Evolutionary conservation across 2,329 filamentous ascomycete species (phyloP).

Genomic region (Aureobasidium sp.): DNA sequence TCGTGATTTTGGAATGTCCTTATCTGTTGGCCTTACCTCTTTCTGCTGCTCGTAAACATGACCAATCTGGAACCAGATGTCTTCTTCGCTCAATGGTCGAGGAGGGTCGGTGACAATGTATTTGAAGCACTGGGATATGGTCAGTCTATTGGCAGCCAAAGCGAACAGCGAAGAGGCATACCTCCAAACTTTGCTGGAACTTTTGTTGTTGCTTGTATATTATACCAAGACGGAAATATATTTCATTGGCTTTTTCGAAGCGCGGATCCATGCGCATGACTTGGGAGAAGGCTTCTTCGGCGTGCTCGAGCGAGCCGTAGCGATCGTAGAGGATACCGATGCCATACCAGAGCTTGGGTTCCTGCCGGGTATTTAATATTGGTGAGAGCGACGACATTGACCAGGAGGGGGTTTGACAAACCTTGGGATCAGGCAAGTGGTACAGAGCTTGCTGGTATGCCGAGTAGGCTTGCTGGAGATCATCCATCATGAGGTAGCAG

Average conservation of each 20-base stretch:
- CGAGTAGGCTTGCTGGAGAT: conserved; percentile 91
- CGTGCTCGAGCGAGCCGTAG: conserved; percentile 93
- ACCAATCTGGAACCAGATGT: conserved; percentile 99
- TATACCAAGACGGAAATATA: conserved; percentile 97
- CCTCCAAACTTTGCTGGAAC: conserved; percentile 84
- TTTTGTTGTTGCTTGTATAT: conserved; percentile 99
- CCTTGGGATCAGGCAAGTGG: conserved; percentile 88
- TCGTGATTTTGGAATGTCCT: background rate
- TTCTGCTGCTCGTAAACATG: conserved; percentile 99
- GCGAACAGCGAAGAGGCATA: conserved; percentile 34
- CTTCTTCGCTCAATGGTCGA: conserved; percentile 86
- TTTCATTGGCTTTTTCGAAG: conserved; percentile 98
- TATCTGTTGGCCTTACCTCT: conserved; percentile 59
- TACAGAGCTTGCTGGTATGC: conserved; percentile 95
- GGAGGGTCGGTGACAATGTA: conserved; percentile 94
- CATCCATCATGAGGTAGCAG: conserved; percentile 98
- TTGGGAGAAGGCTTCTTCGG: conserved; percentile 95
- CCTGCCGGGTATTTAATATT: conserved; percentile 43
- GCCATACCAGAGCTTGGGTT: conserved; percentile 97
- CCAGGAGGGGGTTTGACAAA: conserved; percentile 36
- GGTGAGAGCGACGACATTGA: conserved; percentile 8
- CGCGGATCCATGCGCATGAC: conserved; percentile 98
- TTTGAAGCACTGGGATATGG: conserved; percentile 74
- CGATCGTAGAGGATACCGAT: conserved; percentile 96
- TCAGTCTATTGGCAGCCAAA: conserved; percentile 20